Percentiles rank a stretch among this genome's conserved stretches.
These are phyloP conservation scores for Steccherinum ochraceum DNA, from an alignment of 768 basidiomycete genomes.

Conservation along the genomic window DNA sequence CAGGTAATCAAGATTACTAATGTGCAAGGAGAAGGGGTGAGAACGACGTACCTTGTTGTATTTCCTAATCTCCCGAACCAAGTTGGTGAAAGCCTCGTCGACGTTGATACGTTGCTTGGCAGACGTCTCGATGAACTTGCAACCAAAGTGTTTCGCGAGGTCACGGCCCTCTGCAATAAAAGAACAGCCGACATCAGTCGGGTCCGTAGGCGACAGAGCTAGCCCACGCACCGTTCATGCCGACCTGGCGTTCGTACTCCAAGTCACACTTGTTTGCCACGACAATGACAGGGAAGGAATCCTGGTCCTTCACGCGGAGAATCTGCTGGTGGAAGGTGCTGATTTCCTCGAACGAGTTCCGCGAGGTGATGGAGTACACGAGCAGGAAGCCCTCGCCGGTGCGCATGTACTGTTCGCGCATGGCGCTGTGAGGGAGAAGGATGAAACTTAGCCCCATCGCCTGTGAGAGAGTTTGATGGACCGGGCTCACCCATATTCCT, in stretches of 20 bases:
- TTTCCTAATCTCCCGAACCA: conserved; percentile 89
- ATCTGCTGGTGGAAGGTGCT: conserved; percentile 95
- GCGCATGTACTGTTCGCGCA: conserved; percentile 99
- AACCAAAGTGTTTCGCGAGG: conserved; percentile 90
- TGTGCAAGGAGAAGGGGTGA: no score
- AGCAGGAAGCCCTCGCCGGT: conserved; percentile 97
- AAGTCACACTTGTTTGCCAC: conserved; percentile 98
- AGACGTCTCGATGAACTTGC: conserved; percentile 94
- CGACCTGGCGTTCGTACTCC: conserved; percentile 94
- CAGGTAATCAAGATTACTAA: neutral
- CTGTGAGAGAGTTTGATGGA: conserved; percentile 1
- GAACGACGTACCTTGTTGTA: conserved; percentile 87
- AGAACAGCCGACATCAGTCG: neutral
- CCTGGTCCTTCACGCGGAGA: conserved; percentile 93
- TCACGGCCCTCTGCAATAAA: conserved; percentile 90
- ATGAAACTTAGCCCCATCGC: neutral
- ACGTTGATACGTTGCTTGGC: conserved; percentile 97
- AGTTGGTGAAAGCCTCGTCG: conserved; percentile 89
- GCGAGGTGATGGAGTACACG: conserved; percentile 97
- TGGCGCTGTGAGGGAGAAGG: conserved; percentile 52
- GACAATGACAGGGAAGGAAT: conserved; percentile 90
- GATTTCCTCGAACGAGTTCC: conserved; percentile 96
- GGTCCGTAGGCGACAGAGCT: no score
- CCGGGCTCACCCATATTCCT: conserved; percentile 88
- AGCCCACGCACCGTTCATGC: conserved; percentile 72